phyloP scores from a whole-genome alignment of 345 rosid species.

The Punica granatum region DNA sequence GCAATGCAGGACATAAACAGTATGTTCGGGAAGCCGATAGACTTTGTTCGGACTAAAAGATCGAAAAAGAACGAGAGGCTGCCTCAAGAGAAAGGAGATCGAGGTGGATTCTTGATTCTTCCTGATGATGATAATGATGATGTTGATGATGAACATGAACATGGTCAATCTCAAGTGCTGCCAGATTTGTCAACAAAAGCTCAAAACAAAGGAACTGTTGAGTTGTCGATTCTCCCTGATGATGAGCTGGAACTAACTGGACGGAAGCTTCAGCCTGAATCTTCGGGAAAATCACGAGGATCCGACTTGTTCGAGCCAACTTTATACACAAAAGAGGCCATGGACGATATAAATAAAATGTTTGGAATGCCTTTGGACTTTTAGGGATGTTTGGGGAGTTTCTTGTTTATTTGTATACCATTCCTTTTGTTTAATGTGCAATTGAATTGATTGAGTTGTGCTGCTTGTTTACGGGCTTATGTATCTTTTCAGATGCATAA shows the following conservation, averaged over 20 bases:
- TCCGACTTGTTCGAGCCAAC: constrained; percentile 73
- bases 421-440: not conserved
- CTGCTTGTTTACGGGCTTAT: not conserved
- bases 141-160: constrained; percentile 11
- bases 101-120: constrained; percentile 63
- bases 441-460: not conserved
- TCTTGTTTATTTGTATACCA: not conserved
- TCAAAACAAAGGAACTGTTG: constrained; percentile 20
- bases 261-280: constrained; percentile 11
- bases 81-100: constrained; percentile 26
- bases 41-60: constrained; percentile 67
- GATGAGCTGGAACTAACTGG: constrained; percentile 41
- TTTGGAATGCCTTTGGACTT: constrained; percentile 77
- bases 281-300: constrained; percentile 29
- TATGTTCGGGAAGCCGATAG: constrained; percentile 95
- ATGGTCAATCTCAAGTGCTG: constrained; percentile 9
- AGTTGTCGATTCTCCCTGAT: constrained; percentile 70
- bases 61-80: constrained; percentile 46
- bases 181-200: constrained; percentile 16
- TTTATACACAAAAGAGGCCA: constrained; percentile 67
- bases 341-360: constrained; percentile 82
- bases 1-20: constrained; percentile 91
- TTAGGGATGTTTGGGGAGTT: constrained; percentile 8
- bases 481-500: too few relatives aligned
- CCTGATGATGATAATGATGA: constrained; percentile 60